Conservation (phyloP, 176 grass and related monocot species). For the Thalia dealbata region DNA sequence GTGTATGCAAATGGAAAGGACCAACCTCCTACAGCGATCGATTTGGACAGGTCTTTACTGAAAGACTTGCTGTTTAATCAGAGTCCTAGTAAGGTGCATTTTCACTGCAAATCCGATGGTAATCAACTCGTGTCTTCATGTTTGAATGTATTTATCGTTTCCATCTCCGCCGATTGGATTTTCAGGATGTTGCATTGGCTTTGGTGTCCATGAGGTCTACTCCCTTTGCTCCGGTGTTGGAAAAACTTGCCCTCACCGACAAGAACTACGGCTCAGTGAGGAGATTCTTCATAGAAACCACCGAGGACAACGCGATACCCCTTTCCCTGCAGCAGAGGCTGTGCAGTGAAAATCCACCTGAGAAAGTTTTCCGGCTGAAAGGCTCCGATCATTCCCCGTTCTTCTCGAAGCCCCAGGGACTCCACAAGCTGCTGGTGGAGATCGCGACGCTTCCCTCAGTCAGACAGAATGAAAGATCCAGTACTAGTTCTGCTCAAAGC, state of each 20-base stretch:
- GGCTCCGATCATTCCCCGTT: slow-evolving; percentile 81
- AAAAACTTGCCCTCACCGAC: slow-evolving; percentile 57
- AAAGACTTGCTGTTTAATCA: slow-evolving; percentile 88
- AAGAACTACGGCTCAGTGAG: slow-evolving; percentile 70
- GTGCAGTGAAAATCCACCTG: slow-evolving; percentile 48
- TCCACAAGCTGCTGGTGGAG: slow-evolving; percentile 74
- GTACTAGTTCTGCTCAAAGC: background rate
- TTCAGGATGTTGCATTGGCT: slow-evolving; percentile 74
- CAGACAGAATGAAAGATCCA: slow-evolving; percentile 22
- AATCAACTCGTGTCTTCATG: background rate
- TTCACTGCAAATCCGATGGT: background rate
- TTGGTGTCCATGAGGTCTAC: slow-evolving; percentile 78
- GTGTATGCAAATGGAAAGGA: slow-evolving; percentile 82
- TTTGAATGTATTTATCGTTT: slow-evolving; percentile 2
- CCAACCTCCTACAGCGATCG: slow-evolving; percentile 61
- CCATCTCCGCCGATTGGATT: background rate
- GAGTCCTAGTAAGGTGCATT: slow-evolving; percentile 64
- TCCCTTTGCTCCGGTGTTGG: slow-evolving; percentile 65
- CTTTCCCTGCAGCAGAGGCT: slow-evolving; percentile 60
- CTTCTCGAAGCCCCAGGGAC: slow-evolving; percentile 88
- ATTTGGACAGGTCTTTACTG: slow-evolving; percentile 42
- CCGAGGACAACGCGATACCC: slow-evolving; percentile 76
- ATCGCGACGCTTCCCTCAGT: slow-evolving; percentile 38
- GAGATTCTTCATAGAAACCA: slow-evolving; percentile 72
- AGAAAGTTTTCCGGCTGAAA: slow-evolving; percentile 75